Percentiles rank a stretch among this genome's conserved stretches.
Conservation (phyloP, 306 rosid genomes). For the Corylus americana region DNA sequence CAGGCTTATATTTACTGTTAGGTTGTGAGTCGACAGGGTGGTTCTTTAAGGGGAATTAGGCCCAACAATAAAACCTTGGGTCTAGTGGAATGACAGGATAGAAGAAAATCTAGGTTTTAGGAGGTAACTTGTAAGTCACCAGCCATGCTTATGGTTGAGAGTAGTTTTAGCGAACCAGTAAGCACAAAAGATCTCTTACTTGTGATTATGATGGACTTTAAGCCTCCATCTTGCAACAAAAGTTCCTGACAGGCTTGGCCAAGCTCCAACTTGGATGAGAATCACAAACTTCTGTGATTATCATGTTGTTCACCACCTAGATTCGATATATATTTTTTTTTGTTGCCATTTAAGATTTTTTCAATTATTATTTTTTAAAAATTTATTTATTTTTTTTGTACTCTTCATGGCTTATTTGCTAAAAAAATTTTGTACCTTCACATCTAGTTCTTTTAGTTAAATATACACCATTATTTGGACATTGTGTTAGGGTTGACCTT, state of each 20-base stretch:
- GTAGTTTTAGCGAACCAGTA: neutral
- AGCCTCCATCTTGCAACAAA: neutral
- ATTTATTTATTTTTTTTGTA: neutral
- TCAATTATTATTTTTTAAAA: neutral
- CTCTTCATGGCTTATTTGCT: neutral
- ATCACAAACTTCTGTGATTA: neutral
- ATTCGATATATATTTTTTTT: neutral
- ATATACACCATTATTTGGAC: neutral
- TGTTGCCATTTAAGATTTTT: neutral
- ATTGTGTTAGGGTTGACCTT: neutral
- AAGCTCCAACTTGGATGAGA: neutral
- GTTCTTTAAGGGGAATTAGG: neutral
- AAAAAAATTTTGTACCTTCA: neutral
- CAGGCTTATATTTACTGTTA: neutral
- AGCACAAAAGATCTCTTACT: neutral
- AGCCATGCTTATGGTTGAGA: neutral
- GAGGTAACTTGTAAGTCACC: neutral
- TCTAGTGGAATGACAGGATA: neutral
- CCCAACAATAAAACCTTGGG: neutral
- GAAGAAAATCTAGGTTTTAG: neutral
- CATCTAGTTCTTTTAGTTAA: neutral
- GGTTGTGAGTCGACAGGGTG: neutral
- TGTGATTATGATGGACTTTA: neutral
- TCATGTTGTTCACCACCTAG: neutral
- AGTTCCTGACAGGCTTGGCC: neutral